Conservation (phyloP, 2,329 filamentous ascomycete genomes). For the Trichoderma citrinoviride region DNA sequence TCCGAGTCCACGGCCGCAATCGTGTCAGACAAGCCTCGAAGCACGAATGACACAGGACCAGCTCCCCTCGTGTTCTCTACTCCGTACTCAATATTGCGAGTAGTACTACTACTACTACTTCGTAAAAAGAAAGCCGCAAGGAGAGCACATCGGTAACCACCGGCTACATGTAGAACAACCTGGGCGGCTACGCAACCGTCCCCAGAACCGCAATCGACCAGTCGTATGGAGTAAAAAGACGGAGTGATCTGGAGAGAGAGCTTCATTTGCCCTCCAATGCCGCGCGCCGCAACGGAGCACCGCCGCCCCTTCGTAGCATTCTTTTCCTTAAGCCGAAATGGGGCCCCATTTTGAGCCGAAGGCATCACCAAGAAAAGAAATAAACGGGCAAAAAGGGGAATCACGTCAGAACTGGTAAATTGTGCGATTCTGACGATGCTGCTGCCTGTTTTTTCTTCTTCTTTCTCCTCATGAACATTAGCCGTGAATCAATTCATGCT, state of each 20-base stretch:
- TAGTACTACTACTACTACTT: too few relatives aligned
- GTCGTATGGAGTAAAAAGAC: not conserved
- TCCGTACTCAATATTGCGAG: not conserved
- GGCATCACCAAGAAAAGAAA: not conserved
- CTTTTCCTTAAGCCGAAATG: constrained; percentile 12
- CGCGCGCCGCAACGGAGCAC: not conserved
- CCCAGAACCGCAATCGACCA: not conserved
- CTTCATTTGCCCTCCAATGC: not conserved
- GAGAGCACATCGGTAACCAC: constrained; percentile 10
- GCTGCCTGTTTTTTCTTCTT: not conserved
- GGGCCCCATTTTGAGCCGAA: constrained; percentile 19
- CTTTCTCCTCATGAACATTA: too few relatives aligned
- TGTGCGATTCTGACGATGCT: constrained; percentile 9
- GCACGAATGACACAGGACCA: not conserved
- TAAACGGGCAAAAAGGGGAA: constrained; percentile 9
- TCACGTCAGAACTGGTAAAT: constrained; percentile 7
- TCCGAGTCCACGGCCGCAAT: too few relatives aligned
- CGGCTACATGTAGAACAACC: not conserved
- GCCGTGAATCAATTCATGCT: too few relatives aligned
- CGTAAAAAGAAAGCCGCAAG: too few relatives aligned
- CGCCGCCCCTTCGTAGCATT: not conserved
- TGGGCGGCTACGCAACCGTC: not conserved
- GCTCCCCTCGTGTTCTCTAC: constrained; percentile 1
- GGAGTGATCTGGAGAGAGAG: not conserved
- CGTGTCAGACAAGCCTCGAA: not conserved